These are phyloP conservation scores for Diaporthe citri DNA, from an alignment of 2,329 filamentous ascomycete species.

Conservation along the genomic window DNA sequence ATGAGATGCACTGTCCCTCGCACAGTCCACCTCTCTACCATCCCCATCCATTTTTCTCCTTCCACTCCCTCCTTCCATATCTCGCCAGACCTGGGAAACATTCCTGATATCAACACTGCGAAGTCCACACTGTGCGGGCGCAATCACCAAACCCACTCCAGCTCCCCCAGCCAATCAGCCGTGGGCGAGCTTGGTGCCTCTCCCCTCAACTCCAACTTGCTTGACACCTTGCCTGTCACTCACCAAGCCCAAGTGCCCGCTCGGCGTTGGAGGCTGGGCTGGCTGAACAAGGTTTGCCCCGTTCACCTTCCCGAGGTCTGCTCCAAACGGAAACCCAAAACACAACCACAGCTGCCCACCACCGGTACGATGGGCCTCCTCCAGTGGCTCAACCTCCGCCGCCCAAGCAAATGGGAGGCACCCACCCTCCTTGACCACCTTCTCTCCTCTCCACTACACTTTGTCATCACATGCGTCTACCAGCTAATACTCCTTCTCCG, in stretches of 20 bases:
- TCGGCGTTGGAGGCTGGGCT: not conserved
- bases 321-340: constrained; percentile 15
- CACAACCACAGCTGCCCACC: not conserved
- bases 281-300: constrained; percentile 23
- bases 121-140: not conserved
- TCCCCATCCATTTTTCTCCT: too few species aligned
- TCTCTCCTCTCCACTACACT: constrained; percentile 76
- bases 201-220: not conserved
- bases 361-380: constrained; percentile 59
- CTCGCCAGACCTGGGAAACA: not conserved
- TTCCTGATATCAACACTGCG: not conserved
- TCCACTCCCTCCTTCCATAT: too few species aligned
- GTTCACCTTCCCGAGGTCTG: constrained; percentile 11
- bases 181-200: not conserved
- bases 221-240: not conserved
- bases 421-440: constrained; percentile 72
- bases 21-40: not conserved
- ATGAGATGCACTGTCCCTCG: not conserved
- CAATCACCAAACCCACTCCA: not conserved
- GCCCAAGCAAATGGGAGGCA: constrained; percentile 60
- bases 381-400: constrained; percentile 60
- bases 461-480: constrained; percentile 73
- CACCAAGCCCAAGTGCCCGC: not conserved
- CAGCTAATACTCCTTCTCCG: constrained; percentile 75
- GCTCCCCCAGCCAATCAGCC: not conserved